phyloP scores from a whole-genome alignment of 306 rosid species.

The Hippophae gyantsensis region DNA sequence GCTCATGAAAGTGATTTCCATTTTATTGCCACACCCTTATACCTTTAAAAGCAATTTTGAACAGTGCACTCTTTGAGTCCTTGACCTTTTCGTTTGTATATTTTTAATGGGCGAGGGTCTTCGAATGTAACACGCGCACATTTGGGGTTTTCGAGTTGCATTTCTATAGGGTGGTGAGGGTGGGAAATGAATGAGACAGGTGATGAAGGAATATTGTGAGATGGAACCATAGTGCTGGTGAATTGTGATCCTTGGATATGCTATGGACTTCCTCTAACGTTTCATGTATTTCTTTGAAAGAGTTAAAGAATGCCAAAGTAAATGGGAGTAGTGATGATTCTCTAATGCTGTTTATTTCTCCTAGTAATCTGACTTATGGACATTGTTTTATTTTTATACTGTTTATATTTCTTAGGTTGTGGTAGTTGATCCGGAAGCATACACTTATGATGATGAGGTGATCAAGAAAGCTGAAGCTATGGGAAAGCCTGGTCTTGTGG shows the following conservation, averaged over 20 bases:
- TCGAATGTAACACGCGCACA: too few species aligned
- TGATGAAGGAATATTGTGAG: neutral
- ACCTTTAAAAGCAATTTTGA: too few species aligned
- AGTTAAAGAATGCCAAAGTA: neutral
- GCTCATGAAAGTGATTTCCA: too few species aligned
- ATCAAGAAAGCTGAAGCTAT: conserved; percentile 89
- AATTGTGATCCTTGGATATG: neutral
- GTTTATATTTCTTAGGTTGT: conserved; percentile 31
- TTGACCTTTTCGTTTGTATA: too few species aligned
- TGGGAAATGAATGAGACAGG: neutral
- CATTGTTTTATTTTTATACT: too few species aligned
- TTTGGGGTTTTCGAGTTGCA: too few species aligned
- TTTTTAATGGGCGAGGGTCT: too few species aligned
- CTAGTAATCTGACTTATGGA: neutral
- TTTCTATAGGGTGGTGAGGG: too few species aligned
- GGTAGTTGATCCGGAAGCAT: conserved; percentile 75
- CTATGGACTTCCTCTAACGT: neutral
- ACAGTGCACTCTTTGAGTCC: too few species aligned
- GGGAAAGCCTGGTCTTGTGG: conserved; percentile 93
- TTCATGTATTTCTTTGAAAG: neutral
- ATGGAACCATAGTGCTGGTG: neutral
- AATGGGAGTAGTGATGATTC: neutral
- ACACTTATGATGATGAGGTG: conserved; percentile 89
- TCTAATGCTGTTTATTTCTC: neutral
- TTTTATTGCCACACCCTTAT: too few species aligned